Evolutionary conservation across 73 alveolate genomes (phyloP).

Genomic region (Symbiodinium natans): DNA sequence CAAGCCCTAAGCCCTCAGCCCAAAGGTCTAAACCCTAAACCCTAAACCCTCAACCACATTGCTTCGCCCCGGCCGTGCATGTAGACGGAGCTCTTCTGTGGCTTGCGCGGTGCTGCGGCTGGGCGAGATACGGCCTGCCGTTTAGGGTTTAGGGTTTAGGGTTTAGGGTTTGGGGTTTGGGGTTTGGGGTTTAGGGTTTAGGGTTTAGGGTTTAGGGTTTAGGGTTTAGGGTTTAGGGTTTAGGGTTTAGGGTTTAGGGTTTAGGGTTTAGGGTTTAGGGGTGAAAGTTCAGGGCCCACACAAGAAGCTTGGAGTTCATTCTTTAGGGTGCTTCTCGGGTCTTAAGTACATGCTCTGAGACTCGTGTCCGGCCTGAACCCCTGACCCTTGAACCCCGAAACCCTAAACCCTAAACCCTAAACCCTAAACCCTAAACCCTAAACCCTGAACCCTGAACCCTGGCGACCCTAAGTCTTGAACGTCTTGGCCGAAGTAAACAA

Average conservation of each 20-base stretch:
- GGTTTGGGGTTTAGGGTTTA: no score
- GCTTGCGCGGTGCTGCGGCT: not conserved
- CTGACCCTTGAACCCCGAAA: not conserved
- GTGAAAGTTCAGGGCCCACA: not conserved
- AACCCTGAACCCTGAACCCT: not conserved
- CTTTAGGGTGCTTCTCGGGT: no score
- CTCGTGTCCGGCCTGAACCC: not conserved
- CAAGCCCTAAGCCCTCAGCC: not conserved
- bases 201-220: no score
- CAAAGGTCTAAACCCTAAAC: no score
- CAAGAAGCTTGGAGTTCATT: no score
- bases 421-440: constrained; percentile 2
- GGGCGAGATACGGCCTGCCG: not conserved
- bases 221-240: no score
- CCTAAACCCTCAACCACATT: no score
- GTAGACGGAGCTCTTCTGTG: constrained; percentile 56
- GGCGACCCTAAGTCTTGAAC: no score
- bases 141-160: no score
- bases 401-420: not conserved
- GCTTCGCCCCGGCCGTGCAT: constrained; percentile 22
- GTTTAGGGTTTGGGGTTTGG: no score
- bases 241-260: not conserved
- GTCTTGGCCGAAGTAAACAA: no score
- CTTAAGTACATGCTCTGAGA: no score
- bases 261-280: not conserved